Evolutionary conservation across 2,329 filamentous ascomycete genomes (phyloP).

Genomic region (Beauveria bassiana): DNA sequence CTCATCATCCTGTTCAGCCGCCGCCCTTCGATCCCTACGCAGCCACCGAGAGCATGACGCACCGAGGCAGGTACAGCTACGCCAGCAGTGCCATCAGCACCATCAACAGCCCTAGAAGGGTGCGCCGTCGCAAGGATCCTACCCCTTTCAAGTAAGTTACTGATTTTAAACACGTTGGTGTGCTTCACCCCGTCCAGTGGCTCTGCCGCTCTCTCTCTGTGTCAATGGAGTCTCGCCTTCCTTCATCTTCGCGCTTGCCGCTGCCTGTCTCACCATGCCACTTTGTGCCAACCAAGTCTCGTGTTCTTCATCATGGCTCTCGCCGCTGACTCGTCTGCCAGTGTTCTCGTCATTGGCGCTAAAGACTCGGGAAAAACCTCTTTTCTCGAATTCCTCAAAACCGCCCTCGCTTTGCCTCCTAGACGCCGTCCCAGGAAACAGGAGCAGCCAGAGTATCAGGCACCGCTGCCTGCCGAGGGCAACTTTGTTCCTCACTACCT

Average conservation of each 20-base stretch:
- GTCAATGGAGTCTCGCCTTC: too few relatives aligned
- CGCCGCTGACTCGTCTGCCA: conserved; percentile 29
- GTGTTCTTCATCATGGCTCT: not conserved
- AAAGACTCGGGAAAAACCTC: conserved; percentile 89
- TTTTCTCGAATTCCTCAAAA: conserved; percentile 91
- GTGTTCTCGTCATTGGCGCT: conserved; percentile 83
- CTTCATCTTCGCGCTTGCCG: too few relatives aligned
- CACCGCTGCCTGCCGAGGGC: conserved; percentile 46
- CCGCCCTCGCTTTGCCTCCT: conserved; percentile 71
- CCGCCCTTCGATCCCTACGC: conserved; percentile 65
- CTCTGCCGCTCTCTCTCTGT: not conserved
- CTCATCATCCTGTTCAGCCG: conserved; percentile 53
- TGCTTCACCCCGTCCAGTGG: not conserved
- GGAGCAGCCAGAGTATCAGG: conserved; percentile 51
- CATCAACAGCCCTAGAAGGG: conserved; percentile 84
- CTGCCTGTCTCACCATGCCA: not conserved
- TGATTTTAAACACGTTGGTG: not conserved
- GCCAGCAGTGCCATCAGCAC: conserved; percentile 85
- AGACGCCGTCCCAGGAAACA: conserved; percentile 60
- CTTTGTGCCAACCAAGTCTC: not conserved
- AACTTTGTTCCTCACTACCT: conserved; percentile 84
- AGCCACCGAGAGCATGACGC: conserved; percentile 88
- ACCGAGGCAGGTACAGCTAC: conserved; percentile 93
- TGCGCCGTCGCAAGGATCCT: conserved; percentile 91
- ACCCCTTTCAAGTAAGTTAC: conserved; percentile 94